These are phyloP conservation scores for Chrysosporium queenslandicum DNA, from an alignment of 2,329 filamentous ascomycete genomes.

Conservation along the genomic window DNA sequence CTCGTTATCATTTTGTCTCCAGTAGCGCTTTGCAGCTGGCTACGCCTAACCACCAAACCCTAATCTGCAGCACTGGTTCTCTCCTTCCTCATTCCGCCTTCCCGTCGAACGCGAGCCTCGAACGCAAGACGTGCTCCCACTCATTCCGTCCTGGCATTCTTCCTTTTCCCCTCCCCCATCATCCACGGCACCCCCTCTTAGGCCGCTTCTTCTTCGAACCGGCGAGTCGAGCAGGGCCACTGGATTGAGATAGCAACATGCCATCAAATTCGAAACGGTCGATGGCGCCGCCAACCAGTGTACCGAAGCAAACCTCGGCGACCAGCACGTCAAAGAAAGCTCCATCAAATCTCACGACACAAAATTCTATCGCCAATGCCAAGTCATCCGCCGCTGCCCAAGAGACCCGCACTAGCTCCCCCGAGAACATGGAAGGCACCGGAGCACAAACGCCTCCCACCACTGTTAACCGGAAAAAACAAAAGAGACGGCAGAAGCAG, in stretches of 20 bases:
- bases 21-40: constrained; percentile 6
- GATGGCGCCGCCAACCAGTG: constrained; percentile 13
- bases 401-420: constrained; percentile 25
- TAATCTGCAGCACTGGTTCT: neutral
- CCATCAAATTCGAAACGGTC: constrained; percentile 19
- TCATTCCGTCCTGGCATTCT: neutral
- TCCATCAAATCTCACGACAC: constrained; percentile 3
- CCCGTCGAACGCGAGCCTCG: neutral
- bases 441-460: neutral
- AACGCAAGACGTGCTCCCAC: neutral
- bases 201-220: neutral
- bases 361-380: constrained; percentile 8
- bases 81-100: neutral
- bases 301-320: constrained; percentile 10
- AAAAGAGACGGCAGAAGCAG: constrained; percentile 79
- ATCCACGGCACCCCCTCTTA: neutral
- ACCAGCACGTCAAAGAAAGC: constrained; percentile 11
- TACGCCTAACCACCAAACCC: constrained; percentile 3
- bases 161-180: neutral
- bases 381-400: neutral
- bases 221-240: constrained; percentile 1
- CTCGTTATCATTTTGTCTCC: neutral
- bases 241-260: constrained; percentile 13
- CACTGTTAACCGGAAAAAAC: constrained; percentile 79
- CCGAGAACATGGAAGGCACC: neutral